These are phyloP conservation scores for Wickerhamia fluorescens DNA, from an alignment of 805 yeast species.

Conservation along the genomic window DNA sequence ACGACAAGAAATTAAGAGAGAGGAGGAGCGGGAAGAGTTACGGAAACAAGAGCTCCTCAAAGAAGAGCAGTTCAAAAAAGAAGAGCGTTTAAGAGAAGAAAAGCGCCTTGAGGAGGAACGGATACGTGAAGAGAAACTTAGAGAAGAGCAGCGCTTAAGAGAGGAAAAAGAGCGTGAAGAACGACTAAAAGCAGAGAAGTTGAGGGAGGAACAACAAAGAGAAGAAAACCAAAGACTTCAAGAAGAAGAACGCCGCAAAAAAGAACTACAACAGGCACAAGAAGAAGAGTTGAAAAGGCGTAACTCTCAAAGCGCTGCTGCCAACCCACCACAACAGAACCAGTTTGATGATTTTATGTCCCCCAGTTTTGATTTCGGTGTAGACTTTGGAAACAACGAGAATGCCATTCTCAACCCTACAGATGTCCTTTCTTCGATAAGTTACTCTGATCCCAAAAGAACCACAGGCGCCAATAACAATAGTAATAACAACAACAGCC, in stretches of 20 bases:
- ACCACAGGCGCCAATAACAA: constrained; percentile 2
- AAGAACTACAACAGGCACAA: constrained; percentile 5
- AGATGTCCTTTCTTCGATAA: constrained; percentile 24
- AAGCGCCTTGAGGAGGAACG: not conserved
- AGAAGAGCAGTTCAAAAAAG: constrained; percentile 11
- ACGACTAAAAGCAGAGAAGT: constrained; percentile 26
- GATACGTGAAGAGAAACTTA: constrained; percentile 29
- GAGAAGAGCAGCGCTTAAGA: constrained; percentile 34
- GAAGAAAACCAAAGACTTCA: constrained; percentile 14
- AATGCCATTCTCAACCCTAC: constrained; percentile 18
- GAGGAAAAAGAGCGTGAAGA: constrained; percentile 24
- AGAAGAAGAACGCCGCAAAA: constrained; percentile 12
- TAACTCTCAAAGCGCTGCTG: constrained; percentile 3
- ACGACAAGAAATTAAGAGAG: constrained; percentile 18
- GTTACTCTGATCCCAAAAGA: constrained; percentile 13
- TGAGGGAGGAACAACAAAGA: constrained; percentile 18
- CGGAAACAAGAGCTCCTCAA: constrained; percentile 4
- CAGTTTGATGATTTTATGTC: constrained; percentile 15
- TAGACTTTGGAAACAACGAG: constrained; percentile 9
- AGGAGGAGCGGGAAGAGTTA: constrained; percentile 20
- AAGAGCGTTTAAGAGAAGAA: constrained; percentile 8
- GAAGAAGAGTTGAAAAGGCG: constrained; percentile 7
- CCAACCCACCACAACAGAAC: constrained; percentile 4
- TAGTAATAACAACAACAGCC: constrained; percentile 1
- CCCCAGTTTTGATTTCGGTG: constrained; percentile 21